Evolutionary conservation across 306 rosid genomes (phyloP).

Genomic region (Quercus glauca): DNA sequence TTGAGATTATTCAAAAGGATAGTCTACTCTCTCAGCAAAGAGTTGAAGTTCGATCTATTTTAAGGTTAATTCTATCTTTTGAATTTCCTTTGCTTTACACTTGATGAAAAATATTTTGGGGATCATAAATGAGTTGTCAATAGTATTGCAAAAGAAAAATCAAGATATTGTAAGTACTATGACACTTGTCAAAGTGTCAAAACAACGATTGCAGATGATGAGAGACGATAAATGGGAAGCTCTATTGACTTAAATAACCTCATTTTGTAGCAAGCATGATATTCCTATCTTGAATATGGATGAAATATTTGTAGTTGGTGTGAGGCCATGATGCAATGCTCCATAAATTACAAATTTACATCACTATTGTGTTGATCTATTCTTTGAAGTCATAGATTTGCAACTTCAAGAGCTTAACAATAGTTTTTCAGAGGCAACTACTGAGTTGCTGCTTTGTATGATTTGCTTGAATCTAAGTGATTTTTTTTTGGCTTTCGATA

Average conservation of each 20-base stretch:
- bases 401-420: not conserved
- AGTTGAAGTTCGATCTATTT: not conserved
- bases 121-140: not conserved
- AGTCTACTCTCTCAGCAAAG: not conserved
- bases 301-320: not conserved
- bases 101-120: not conserved
- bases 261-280: not conserved
- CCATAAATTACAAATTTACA: not conserved
- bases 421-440: not conserved
- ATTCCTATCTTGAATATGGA: not conserved
- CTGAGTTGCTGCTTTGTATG: not conserved
- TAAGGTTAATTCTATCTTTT: no score
- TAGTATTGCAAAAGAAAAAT: not conserved
- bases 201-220: not conserved
- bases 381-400: not conserved
- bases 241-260: not conserved
- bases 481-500: not conserved
- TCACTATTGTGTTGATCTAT: not conserved
- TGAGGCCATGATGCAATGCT: not conserved
- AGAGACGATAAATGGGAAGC: not conserved
- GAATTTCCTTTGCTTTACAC: not conserved
- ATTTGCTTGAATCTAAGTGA: not conserved
- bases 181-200: not conserved
- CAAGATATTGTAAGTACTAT: slow-evolving; percentile 5
- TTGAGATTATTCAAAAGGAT: not conserved